A percentile compares a stretch with the other conserved stretches of the same genome.
Evolutionary conservation across 345 rosid genomes (phyloP).

Genomic region (Hibiscus trionum): DNA sequence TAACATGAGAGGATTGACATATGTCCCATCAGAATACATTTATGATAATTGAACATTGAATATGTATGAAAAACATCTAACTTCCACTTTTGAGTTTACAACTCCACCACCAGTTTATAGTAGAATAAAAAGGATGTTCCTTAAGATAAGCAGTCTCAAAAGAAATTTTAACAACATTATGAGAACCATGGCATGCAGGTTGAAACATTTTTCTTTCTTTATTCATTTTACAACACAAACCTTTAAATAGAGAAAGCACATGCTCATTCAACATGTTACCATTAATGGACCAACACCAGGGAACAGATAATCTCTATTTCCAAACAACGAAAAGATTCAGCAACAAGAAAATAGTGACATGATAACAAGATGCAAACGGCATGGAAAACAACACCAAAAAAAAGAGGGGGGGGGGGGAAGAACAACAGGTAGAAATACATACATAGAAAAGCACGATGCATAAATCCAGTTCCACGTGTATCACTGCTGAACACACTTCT

Average conservation of each 20-base stretch:
- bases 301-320: not conserved
- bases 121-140: not conserved
- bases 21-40: not conserved
- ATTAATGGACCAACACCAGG: not conserved
- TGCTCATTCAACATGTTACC: not conserved
- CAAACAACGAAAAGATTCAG: not conserved
- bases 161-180: not conserved
- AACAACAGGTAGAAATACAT: slow-evolving; percentile 24
- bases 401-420: not conserved
- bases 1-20: not conserved
- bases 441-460: slow-evolving; percentile 98
- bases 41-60: not conserved
- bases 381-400: not conserved
- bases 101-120: not conserved
- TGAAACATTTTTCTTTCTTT: not conserved
- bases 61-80: not conserved
- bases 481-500: slow-evolving; percentile 97
- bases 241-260: not conserved
- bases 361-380: not conserved
- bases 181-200: not conserved
- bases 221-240: not conserved
- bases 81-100: not conserved
- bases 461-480: slow-evolving; percentile 96
- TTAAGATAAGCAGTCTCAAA: not conserved
- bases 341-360: not conserved